A percentile compares a stretch with the other conserved stretches of the same genome.
phyloP scores from a whole-genome alignment of 176 grass and related monocot genomes.

The Triticum turgidum region DNA sequence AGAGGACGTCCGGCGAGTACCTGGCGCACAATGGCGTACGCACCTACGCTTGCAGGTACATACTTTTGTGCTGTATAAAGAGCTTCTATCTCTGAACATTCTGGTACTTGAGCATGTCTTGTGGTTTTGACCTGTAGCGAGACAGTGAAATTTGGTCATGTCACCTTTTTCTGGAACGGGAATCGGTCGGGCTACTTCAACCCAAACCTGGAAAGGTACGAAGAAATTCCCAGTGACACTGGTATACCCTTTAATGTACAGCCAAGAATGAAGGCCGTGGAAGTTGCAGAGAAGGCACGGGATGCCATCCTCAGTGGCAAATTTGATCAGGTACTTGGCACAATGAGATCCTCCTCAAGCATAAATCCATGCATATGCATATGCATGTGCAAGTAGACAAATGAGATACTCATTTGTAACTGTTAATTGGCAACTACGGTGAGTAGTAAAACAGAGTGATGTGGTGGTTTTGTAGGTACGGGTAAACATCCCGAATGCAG shows the following conservation, averaged over 20 bases:
- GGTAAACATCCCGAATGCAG: slow-evolving; percentile 81
- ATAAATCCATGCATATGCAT: not conserved
- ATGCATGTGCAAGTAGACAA: not conserved
- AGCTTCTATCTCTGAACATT: not conserved
- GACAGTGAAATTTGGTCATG: slow-evolving; percentile 95
- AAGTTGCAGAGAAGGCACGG: slow-evolving; percentile 79
- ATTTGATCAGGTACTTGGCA: slow-evolving; percentile 67
- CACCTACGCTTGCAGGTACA: slow-evolving; percentile 90
- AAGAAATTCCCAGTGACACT: slow-evolving; percentile 84
- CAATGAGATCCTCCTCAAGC: not conserved
- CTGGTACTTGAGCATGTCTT: not conserved
- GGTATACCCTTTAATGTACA: slow-evolving; percentile 82
- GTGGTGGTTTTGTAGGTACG: slow-evolving; percentile 47
- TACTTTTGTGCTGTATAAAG: not conserved
- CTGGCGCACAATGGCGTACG: slow-evolving; percentile 67
- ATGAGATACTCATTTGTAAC: not conserved
- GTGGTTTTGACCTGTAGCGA: slow-evolving; percentile 48
- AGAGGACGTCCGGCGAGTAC: slow-evolving; percentile 85
- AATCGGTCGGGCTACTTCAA: slow-evolving; percentile 97
- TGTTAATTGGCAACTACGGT: not conserved
- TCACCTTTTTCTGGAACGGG: slow-evolving; percentile 98
- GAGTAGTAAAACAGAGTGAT: not conserved
- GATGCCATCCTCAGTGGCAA: slow-evolving; percentile 75
- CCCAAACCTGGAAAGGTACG: slow-evolving; percentile 61
- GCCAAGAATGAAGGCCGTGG: slow-evolving; percentile 91